A percentile compares a stretch with the other conserved stretches of the same genome.
Evolutionary conservation across 345 rosid species (phyloP).

Genomic region (Alliaria petiolata): DNA sequence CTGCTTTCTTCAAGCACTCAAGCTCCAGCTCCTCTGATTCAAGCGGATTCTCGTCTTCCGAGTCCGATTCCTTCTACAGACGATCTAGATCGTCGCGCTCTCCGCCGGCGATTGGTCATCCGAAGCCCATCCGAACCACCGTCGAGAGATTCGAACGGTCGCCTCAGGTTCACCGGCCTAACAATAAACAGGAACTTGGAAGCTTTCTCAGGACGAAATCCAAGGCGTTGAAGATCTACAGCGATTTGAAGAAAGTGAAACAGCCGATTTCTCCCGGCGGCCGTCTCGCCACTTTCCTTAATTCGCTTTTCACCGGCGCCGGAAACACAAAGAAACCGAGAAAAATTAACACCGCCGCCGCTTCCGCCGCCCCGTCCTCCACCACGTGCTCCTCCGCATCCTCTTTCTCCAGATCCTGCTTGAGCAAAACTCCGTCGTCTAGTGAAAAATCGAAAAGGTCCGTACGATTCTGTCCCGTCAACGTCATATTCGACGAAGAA

Average conservation of each 20-base stretch:
- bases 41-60: constrained; percentile 75
- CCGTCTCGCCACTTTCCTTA: constrained; percentile 69
- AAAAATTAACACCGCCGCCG: background rate
- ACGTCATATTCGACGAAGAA: constrained; percentile 67
- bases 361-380: background rate
- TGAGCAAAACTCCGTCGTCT: constrained; percentile 66
- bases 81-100: constrained; percentile 17
- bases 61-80: constrained; percentile 48
- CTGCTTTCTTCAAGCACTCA: constrained; percentile 42
- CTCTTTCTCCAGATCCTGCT: constrained; percentile 82
- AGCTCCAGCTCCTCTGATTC: constrained; percentile 78
- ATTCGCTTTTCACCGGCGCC: constrained; percentile 56
- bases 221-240: constrained; percentile 72
- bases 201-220: constrained; percentile 66
- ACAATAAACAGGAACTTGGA: constrained; percentile 32
- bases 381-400: constrained; percentile 67
- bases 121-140: constrained; percentile 58
- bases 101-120: constrained; percentile 15
- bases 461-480: constrained; percentile 74
- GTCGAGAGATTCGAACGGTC: constrained; percentile 18
- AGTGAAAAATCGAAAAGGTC: constrained; percentile 51
- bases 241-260: constrained; percentile 72
- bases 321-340: constrained; percentile 34
- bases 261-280: constrained; percentile 96
- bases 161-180: background rate